Percentiles rank a stretch among this genome's conserved stretches.
phyloP scores from a whole-genome alignment of 164 flowering plant species.

The Houttuynia cordata region DNA sequence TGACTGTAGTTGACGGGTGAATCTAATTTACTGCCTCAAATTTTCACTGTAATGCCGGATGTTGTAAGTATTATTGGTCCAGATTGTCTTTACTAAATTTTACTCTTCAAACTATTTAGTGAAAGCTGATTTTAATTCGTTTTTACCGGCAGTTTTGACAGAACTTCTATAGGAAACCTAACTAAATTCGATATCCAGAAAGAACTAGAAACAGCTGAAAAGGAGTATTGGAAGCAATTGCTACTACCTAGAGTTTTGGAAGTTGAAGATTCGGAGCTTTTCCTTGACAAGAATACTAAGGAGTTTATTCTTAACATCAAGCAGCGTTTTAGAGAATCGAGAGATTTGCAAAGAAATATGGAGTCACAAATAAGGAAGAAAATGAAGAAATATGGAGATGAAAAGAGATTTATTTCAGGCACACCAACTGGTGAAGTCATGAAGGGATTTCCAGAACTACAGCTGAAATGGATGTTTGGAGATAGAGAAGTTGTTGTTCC shows the following conservation, averaged over 20 bases:
- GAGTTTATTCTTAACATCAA: constrained; percentile 45
- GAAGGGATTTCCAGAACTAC: constrained; percentile 82
- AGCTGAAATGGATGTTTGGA: constrained; percentile 88
- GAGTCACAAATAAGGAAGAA: constrained; percentile 47
- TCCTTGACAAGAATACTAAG: constrained; percentile 27
- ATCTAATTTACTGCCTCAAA: no score
- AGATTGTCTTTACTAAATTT: no score
- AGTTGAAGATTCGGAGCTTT: constrained; percentile 34
- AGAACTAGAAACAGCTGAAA: constrained; percentile 56
- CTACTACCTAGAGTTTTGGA: constrained; percentile 56
- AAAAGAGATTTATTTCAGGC: constrained; percentile 44
- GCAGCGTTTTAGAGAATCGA: constrained; percentile 47
- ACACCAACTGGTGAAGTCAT: constrained; percentile 67
- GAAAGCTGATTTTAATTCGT: constrained; percentile 2
- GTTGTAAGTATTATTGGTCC: no score
- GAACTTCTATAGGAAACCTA: constrained; percentile 27
- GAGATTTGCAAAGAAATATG: constrained; percentile 50
- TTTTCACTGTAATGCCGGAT: no score
- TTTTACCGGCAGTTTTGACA: constrained; percentile 26
- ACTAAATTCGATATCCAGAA: constrained; percentile 58
- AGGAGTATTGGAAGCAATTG: constrained; percentile 51
- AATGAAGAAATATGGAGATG: constrained; percentile 62
- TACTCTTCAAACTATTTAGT: no score
- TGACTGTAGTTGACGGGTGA: no score
- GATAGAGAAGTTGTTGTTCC: constrained; percentile 75